phyloP scores from a whole-genome alignment of 2,329 filamentous ascomycete genomes.

The Ophiostoma piceae region DNA sequence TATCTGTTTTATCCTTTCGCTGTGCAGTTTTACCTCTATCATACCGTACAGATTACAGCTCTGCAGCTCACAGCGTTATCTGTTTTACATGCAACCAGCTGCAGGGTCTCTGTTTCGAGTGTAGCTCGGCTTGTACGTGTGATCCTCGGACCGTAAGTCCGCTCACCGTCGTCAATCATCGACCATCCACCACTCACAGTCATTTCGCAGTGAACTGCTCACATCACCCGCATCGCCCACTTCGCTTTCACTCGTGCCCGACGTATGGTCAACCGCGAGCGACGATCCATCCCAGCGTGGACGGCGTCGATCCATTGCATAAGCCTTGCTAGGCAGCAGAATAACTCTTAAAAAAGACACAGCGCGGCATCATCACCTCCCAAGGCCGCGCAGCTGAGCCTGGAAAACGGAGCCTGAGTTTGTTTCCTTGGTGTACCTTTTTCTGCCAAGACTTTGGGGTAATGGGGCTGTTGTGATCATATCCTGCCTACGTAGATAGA shows the following conservation, averaged over 20 bases:
- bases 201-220: neutral
- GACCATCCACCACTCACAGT: neutral
- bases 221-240: neutral
- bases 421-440: neutral
- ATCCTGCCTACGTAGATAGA: neutral
- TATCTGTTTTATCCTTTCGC: neutral
- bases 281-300: neutral
- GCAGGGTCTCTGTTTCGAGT: neutral
- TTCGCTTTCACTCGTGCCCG: neutral
- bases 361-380: neutral
- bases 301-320: conserved; percentile 1
- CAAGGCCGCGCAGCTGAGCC: neutral
- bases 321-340: conserved; percentile 13
- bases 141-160: neutral
- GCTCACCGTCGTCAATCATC: neutral
- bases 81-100: conserved; percentile 1
- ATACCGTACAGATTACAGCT: neutral
- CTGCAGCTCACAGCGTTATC: neutral
- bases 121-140: neutral
- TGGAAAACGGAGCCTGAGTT: neutral
- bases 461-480: neutral
- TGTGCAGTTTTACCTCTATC: neutral
- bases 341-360: neutral
- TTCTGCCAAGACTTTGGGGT: conserved; percentile 4
- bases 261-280: neutral